Percentiles rank a stretch among this genome's conserved stretches.
Conservation (phyloP, 2,329 filamentous ascomycete species). For the Arthrinium phaeospermum region DNA sequence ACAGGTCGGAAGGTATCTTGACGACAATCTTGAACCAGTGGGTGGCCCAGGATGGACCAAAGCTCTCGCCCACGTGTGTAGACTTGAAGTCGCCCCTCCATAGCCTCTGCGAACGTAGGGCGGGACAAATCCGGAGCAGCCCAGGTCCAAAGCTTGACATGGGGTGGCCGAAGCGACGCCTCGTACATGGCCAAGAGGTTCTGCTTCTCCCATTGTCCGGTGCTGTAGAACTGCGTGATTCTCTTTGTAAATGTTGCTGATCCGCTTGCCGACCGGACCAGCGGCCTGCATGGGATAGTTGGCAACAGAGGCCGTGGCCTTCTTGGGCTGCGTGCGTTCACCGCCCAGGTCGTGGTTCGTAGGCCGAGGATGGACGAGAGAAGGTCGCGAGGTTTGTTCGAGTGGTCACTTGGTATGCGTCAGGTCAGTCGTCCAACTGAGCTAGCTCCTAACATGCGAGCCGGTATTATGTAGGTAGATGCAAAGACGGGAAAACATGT, state of each 20-base stretch:
- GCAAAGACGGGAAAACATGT: neutral
- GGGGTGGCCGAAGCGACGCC: conserved; percentile 67
- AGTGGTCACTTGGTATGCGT: neutral
- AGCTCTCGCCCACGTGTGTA: conserved; percentile 76
- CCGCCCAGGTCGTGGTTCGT: conserved; percentile 51
- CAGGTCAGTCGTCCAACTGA: conserved; percentile 1
- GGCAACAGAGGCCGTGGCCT: conserved; percentile 37
- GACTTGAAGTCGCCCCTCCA: conserved; percentile 75
- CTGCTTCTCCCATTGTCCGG: conserved; percentile 77
- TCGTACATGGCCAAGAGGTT: conserved; percentile 79
- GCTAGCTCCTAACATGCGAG: neutral
- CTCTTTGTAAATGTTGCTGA: conserved; percentile 86
- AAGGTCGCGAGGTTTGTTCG: neutral
- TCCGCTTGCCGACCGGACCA: conserved; percentile 74
- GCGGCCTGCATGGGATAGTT: conserved; percentile 59
- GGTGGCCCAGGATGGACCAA: conserved; percentile 95
- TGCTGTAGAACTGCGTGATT: conserved; percentile 78
- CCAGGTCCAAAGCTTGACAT: conserved; percentile 87
- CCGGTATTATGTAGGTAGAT: neutral
- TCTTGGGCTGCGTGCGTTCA: conserved; percentile 49
- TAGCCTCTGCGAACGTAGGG: conserved; percentile 85
- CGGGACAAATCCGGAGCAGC: conserved; percentile 79
- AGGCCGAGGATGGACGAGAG: neutral
- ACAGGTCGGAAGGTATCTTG: conserved; percentile 75
- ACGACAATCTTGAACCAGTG: conserved; percentile 94